Evolutionary conservation across 352 stramenopile genomes (phyloP).

Genomic region (Pythium grandisporangium): DNA sequence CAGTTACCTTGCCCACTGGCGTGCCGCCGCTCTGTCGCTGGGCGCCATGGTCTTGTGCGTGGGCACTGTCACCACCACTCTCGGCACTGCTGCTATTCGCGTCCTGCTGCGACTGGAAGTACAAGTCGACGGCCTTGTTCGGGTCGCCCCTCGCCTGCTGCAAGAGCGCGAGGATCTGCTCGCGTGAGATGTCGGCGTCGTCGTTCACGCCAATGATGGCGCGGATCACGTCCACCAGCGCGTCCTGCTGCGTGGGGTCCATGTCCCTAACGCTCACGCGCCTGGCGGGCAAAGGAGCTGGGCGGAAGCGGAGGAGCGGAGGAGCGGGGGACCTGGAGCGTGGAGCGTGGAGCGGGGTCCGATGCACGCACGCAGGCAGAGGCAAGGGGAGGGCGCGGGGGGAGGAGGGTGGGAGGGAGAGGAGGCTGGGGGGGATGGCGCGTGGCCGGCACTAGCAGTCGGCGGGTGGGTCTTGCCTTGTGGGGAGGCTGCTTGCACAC

Average conservation of each 20-base stretch:
- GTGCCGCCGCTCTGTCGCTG: no score
- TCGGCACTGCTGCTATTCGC: no score
- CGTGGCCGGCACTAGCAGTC: neutral
- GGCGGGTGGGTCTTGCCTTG: no score
- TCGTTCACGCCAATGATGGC: constrained; percentile 59
- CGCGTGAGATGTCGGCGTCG: constrained; percentile 40
- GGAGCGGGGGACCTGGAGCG: no score
- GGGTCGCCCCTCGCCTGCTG: constrained; percentile 52
- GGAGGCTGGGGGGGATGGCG: neutral
- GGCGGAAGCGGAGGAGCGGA: no score
- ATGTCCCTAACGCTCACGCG: no score
- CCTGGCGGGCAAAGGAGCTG: neutral
- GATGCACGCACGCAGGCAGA: neutral
- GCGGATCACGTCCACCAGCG: constrained; percentile 69
- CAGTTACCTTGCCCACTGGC: no score
- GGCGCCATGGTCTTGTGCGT: constrained; percentile 24
- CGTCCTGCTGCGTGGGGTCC: constrained; percentile 22
- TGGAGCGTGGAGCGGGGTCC: no score
- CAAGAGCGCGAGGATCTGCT: constrained; percentile 57
- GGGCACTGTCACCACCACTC: constrained; percentile 29
- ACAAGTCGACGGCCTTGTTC: constrained; percentile 78
- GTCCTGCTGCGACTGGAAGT: no score
- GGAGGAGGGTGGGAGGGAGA: neutral
- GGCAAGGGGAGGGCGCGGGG: neutral
- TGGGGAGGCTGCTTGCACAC: no score